phyloP scores from a whole-genome alignment of 441 rosid species.

The Iberis amara region DNA sequence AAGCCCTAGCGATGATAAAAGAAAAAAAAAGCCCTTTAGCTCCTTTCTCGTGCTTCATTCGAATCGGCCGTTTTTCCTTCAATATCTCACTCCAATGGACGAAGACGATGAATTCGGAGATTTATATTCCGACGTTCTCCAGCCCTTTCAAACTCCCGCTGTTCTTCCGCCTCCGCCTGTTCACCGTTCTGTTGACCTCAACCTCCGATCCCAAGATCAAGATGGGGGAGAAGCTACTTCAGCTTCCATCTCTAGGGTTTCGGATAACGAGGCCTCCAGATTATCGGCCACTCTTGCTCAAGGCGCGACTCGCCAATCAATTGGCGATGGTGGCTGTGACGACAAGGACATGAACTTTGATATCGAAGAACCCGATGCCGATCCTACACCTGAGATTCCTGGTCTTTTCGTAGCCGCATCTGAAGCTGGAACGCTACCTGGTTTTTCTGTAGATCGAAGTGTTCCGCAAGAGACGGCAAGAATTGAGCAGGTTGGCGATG shows the following conservation, averaged over 20 bases:
- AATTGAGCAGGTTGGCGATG: constrained; percentile 21
- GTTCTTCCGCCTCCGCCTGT: constrained; percentile 31
- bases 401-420: constrained; percentile 27
- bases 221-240: constrained; percentile 29
- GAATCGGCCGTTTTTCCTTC: constrained; percentile 23
- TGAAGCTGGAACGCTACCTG: constrained; percentile 25
- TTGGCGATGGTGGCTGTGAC: constrained; percentile 23
- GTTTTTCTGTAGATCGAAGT: constrained; percentile 26
- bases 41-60: constrained; percentile 20
- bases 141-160: constrained; percentile 43
- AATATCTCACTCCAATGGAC: constrained; percentile 44
- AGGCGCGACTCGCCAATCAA: constrained; percentile 21
- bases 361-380: constrained; percentile 57
- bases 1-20: too few relatives aligned
- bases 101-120: constrained; percentile 99
- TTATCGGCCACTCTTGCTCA: constrained; percentile 23
- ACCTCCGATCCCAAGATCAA: constrained; percentile 35
- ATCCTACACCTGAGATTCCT: constrained; percentile 35
- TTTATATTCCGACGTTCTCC: constrained; percentile 81
- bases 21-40: constrained; percentile 24
- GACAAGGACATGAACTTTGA: constrained; percentile 60
- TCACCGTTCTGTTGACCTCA: constrained; percentile 54
- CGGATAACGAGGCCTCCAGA: constrained; percentile 24
- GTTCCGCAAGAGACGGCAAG: constrained; percentile 15
- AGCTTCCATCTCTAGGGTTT: constrained; percentile 45